Evolutionary conservation across 2,329 filamentous ascomycete genomes (phyloP).

Genomic region (Xylariales sp.): DNA sequence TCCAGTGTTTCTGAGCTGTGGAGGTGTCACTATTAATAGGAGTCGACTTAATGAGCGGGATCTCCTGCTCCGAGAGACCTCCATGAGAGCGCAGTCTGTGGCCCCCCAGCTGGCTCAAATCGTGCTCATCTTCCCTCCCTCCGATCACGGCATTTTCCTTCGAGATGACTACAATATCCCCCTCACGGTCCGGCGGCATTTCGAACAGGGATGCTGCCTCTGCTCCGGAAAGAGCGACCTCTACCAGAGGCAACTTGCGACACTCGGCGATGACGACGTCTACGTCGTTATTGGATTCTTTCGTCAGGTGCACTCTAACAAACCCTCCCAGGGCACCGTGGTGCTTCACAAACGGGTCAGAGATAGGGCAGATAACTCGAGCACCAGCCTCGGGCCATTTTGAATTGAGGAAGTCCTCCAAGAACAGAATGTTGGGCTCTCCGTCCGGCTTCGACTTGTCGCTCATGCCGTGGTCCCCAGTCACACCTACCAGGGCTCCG

Average conservation of each 20-base stretch:
- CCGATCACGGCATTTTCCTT: constrained; percentile 32
- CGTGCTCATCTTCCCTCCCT: constrained; percentile 26
- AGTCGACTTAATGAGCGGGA: too few species aligned
- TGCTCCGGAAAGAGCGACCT: constrained; percentile 21
- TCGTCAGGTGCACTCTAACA: constrained; percentile 32
- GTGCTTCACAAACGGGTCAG: constrained; percentile 37
- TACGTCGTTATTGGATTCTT: constrained; percentile 7
- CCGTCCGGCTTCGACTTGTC: constrained; percentile 29
- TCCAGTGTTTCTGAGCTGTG: too few species aligned
- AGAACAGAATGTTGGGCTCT: constrained; percentile 31
- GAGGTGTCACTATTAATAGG: too few species aligned
- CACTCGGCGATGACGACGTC: too few species aligned
- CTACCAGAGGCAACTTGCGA: too few species aligned
- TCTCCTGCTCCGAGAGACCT: constrained; percentile 31
- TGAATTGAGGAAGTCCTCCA: constrained; percentile 29
- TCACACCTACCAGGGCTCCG: constrained; percentile 32
- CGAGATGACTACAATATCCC: constrained; percentile 33
- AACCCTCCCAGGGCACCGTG: constrained; percentile 37
- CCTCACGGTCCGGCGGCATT: constrained; percentile 34
- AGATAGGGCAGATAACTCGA: constrained; percentile 38
- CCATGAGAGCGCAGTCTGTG: constrained; percentile 35
- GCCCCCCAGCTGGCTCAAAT: constrained; percentile 24
- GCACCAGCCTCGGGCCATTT: constrained; percentile 24
- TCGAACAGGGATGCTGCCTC: constrained; percentile 29
- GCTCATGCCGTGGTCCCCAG: constrained; percentile 40